A percentile compares a stretch with the other conserved stretches of the same genome.
Conservation (phyloP, 257 asterid genomes). For the Gentiana straminea region DNA sequence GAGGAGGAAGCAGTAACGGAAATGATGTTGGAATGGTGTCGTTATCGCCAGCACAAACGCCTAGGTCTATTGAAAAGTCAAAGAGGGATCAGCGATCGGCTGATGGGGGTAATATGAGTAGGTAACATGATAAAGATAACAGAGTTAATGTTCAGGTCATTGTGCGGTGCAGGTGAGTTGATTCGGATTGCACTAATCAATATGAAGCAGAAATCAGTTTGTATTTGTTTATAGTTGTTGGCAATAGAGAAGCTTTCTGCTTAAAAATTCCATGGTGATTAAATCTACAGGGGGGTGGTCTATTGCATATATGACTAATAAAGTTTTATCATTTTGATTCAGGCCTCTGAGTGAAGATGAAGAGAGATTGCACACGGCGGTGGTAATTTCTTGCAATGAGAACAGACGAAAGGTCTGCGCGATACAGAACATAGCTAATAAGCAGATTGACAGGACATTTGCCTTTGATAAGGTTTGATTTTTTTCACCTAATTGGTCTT, state of each 20-base stretch:
- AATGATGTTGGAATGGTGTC: too few relatives aligned
- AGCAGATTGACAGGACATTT: constrained; percentile 95
- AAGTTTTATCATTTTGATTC: neutral
- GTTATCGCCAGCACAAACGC: constrained; percentile 14
- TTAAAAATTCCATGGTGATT: too few relatives aligned
- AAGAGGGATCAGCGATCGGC: constrained; percentile 17
- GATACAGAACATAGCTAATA: constrained; percentile 90
- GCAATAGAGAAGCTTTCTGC: too few relatives aligned
- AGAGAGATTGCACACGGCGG: constrained; percentile 65
- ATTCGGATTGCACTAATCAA: neutral
- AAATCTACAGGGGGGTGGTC: neutral
- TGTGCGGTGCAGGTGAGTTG: constrained; percentile 37
- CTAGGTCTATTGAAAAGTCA: constrained; percentile 38
- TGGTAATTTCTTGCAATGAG: constrained; percentile 81
- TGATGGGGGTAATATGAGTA: neutral
- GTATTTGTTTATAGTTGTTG: neutral
- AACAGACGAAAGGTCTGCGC: constrained; percentile 83
- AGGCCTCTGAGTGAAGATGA: constrained; percentile 91
- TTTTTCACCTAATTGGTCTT: neutral
- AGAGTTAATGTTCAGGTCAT: constrained; percentile 36
- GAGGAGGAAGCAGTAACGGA: too few relatives aligned
- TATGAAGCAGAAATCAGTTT: neutral
- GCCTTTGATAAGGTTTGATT: constrained; percentile 72
- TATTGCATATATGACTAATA: neutral
- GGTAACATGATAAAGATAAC: constrained; percentile 2